Base-by-base conservation (phyloP, 2,329 filamentous ascomycete genomes). In the Neopestalotiopsis clavispora region DNA sequence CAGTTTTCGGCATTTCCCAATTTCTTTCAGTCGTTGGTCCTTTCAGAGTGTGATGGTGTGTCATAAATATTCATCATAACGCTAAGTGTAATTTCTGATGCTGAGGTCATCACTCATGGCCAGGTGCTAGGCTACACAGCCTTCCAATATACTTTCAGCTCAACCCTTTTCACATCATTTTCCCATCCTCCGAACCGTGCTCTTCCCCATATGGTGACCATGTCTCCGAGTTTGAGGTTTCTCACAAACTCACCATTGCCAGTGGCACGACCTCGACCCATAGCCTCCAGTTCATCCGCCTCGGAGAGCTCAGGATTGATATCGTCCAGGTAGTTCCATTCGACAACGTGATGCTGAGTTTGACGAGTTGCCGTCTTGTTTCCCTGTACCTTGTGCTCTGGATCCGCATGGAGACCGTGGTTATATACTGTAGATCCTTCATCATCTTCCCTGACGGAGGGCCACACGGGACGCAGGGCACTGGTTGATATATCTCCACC, bases 151-250 rank as follows among this genome's bases (percentile, higher is more conserved):
- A 91, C 81, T 68, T 88, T 86, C 38, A 91, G 78, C 75, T 82
- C 81, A 2, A 86, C 84, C 13, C 78, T 81, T 61, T 85, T 76
- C 10, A 90, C 76, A 13, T 78, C 66, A 70, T 91, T 91, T 1
- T 67, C 60, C 89, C 89, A 91, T 0, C 79, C 84, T 0, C 75
- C 77, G 67, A 88, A 91, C 69, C 89, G 83, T 2, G 87, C 83
- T 77, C 86, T 89, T 0, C 80, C 88, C 89, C 89, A 91, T 1
- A 91, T 74, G 0, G 88, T 90, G 12, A 91, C 78, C 20, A 89
- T 84, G 72, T 91, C 89, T 1, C 89, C 89, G n/a, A 89, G 71
- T 71, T 83, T 84, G 71, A 91, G 74, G 60, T 78, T 80, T 17
- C 85, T 83, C 42, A 91, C 84, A 75, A 89, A 90, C 49, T 83